Evolutionary conservation across 306 rosid genomes (phyloP).

Genomic region (Erythrophleum fordii): DNA sequence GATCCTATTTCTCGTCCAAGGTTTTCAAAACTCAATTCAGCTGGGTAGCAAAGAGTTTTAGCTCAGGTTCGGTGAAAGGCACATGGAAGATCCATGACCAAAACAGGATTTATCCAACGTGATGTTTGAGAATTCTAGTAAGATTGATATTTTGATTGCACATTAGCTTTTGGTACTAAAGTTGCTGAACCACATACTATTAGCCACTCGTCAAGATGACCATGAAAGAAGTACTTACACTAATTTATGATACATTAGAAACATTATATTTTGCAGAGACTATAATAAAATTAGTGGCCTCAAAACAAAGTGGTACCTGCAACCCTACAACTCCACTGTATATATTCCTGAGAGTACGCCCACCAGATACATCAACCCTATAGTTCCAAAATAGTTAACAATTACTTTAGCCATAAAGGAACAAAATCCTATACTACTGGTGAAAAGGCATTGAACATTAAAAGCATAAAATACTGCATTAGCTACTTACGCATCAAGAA

Average conservation of each 20-base stretch:
- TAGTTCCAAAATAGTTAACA: constrained; percentile 34
- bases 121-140: not conserved
- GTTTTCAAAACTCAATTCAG: constrained; percentile 21
- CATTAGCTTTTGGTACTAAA: constrained; percentile 11
- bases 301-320: constrained; percentile 60
- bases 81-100: constrained; percentile 4
- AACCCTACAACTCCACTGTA: constrained; percentile 61
- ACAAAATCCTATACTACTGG: not conserved
- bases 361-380: constrained; percentile 66
- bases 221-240: constrained; percentile 19
- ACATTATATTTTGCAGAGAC: not conserved
- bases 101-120: not conserved
- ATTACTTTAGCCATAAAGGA: not conserved
- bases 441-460: not conserved
- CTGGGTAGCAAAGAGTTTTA: constrained; percentile 8
- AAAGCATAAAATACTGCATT: constrained; percentile 1
- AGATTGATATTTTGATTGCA: constrained; percentile 14
- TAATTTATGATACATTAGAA: not conserved
- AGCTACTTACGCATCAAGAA: constrained; percentile 82
- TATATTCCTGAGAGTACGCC: constrained; percentile 51
- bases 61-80: not conserved
- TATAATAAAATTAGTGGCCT: constrained; percentile 4
- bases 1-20: constrained; percentile 6
- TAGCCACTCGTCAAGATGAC: not conserved
- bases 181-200: constrained; percentile 25